Evolutionary conservation across 2,329 filamentous ascomycete genomes (phyloP).

Genomic region (Fusarium equiseti): DNA sequence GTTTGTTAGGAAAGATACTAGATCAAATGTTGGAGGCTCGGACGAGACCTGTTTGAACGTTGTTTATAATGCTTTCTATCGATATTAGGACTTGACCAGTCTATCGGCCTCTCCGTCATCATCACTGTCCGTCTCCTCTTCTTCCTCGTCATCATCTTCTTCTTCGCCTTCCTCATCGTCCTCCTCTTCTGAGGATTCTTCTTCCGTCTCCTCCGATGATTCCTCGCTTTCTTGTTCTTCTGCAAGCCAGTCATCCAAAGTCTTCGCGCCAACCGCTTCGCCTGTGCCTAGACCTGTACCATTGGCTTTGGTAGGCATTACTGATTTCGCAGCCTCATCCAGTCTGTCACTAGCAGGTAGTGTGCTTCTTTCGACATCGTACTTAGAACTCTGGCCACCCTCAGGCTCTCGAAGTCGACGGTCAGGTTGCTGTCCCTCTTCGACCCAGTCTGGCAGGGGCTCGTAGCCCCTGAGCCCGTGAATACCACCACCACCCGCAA

Average conservation of each 20-base stretch:
- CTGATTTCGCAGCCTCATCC: constrained; percentile 64
- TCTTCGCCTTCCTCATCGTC: constrained; percentile 64
- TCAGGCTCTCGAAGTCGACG: constrained; percentile 75
- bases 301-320: constrained; percentile 61
- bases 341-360: constrained; percentile 73
- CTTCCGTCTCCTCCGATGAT: constrained; percentile 65
- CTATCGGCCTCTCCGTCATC: constrained; percentile 60
- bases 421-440: constrained; percentile 83
- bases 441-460: constrained; percentile 85
- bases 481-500: constrained; percentile 80
- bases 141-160: constrained; percentile 59
- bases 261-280: constrained; percentile 75
- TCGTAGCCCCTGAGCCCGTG: constrained; percentile 84
- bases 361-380: constrained; percentile 50
- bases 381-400: constrained; percentile 47
- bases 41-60: constrained; percentile 15
- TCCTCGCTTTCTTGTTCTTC: constrained; percentile 72
- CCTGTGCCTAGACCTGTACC: constrained; percentile 62
- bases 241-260: constrained; percentile 91
- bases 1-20: constrained; percentile 9
- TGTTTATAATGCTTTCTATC: constrained; percentile 35
- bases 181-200: constrained; percentile 61
- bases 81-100: constrained; percentile 55
- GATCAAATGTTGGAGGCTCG: constrained; percentile 26
- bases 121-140: constrained; percentile 63